Evolutionary conservation across 768 basidiomycete genomes (phyloP), one percentile per base, ranked within the genome.

Genomic region (Trametes maxima): DNA sequence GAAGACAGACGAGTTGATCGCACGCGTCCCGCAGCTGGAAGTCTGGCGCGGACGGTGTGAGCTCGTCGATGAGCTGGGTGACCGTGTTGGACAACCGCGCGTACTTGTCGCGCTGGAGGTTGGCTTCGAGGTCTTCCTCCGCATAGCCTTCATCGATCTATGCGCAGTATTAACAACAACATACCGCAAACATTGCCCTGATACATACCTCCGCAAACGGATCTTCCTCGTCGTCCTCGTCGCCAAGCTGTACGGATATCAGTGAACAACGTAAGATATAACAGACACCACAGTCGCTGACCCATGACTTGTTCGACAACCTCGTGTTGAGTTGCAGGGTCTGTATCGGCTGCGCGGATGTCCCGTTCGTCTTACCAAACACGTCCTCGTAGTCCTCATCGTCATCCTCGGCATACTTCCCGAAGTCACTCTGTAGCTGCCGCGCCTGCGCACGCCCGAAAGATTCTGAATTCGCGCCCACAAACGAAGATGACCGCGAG

Each of bases 371-470:
- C 73, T 91, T 92, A 60, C 85, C 94, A 73, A 98, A 96, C 11
- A 98, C 87, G 72, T 97, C 96, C 48, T 96, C 94, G 68, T 97
- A 98, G 70, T 98, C 94, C 69, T 98, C 88, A 4, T 85, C 91
- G 25, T 97, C 92, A 10, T 85, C 86, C 74, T 96, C 94, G 6
- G 91, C 79, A 73, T 96, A 97, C 71, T 94, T 94, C 21, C 83
- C 84, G 64, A 96, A 88, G 72, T 89, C 91, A 57, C 78, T 78
- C 59, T 85, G 81, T 37, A 82, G 64, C 60, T 83, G 76, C 61
- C 78, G 78, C 2, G 87, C 85, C 63, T 91, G 89, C 3, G 85
- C 79, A 11, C 83, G 80, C 17, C 91, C 90, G 62, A 88, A 79
- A 11, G 92, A 92, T 10, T 77, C 77, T 17, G 75, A 76, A 43